These are phyloP conservation scores for Lasiosphaeriaceae sp. DNA, from an alignment of 495 filamentous ascomycete species.

Conservation along the genomic window DNA sequence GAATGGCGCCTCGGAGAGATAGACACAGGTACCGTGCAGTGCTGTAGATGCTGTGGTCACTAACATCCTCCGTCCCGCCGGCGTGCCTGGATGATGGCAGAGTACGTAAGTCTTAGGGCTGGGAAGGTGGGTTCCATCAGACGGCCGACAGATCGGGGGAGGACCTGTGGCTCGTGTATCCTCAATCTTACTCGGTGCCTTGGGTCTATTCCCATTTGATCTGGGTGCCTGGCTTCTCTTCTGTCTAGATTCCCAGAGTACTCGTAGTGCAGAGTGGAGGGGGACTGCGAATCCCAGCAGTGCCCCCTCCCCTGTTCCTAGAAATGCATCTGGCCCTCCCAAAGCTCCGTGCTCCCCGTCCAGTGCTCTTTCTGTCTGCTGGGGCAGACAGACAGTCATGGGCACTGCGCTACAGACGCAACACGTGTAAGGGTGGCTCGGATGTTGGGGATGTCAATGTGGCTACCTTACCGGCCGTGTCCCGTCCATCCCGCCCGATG, in stretches of 20 bases:
- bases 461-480: constrained; percentile 11
- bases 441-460: not conserved
- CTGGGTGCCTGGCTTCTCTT: not conserved
- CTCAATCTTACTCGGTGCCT: constrained; percentile 14
- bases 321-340: not conserved
- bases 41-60: not conserved
- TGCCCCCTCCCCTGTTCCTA: too few relatives aligned
- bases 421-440: not conserved
- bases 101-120: not conserved
- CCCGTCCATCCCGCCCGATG: constrained; percentile 6
- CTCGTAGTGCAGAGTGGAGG: not conserved
- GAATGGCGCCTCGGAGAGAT: too few relatives aligned
- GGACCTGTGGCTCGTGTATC: constrained; percentile 11
- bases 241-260: too few relatives aligned
- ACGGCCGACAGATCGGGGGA: constrained; percentile 7
- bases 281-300: not conserved
- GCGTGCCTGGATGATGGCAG: not conserved
- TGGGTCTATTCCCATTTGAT: constrained; percentile 16
- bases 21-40: too few relatives aligned
- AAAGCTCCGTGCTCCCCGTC: too few relatives aligned
- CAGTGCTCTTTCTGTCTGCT: too few relatives aligned
- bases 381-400: not conserved
- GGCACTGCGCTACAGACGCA: not conserved
- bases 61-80: not conserved
- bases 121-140: not conserved